Evolutionary conservation across 495 filamentous ascomycete species (phyloP).

Genomic region (Bombardia bombarda): DNA sequence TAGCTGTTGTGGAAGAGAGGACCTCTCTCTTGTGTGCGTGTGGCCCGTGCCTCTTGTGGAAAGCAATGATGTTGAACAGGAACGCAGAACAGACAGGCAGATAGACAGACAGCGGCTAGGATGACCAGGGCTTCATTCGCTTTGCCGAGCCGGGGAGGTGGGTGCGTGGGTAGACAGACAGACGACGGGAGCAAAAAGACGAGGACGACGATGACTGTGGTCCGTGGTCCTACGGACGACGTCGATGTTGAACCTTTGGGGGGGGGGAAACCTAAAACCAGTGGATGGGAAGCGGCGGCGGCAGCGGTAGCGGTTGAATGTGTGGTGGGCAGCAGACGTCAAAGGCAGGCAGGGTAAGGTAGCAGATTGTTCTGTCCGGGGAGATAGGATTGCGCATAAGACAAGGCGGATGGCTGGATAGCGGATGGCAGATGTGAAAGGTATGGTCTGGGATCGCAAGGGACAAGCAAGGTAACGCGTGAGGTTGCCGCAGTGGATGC

Average conservation of each 20-base stretch:
- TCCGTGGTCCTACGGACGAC: background rate
- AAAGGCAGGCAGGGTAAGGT: background rate
- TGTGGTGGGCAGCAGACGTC: background rate
- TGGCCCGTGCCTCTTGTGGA: conserved; percentile 28
- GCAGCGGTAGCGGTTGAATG: conserved; percentile 2
- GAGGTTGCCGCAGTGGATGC: background rate
- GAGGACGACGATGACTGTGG: conserved; percentile 7
- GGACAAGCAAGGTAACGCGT: background rate
- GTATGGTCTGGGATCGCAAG: background rate
- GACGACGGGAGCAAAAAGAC: conserved; percentile 6
- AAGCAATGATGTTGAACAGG: conserved; percentile 28
- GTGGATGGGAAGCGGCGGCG: background rate
- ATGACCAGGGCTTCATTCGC: conserved; percentile 37
- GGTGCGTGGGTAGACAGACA: conserved; percentile 8
- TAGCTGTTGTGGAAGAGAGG: conserved; percentile 21
- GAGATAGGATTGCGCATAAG: conserved; percentile 6
- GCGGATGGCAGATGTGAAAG: conserved; percentile 4
- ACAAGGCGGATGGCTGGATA: conserved; percentile 1
- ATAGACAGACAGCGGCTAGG: conserved; percentile 38
- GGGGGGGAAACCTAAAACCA: conserved; percentile 1
- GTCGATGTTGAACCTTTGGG: conserved; percentile 10
- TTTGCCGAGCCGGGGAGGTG: conserved; percentile 14
- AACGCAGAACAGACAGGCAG: too few relatives aligned
- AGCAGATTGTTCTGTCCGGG: background rate
- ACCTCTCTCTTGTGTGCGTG: conserved; percentile 14